These are phyloP conservation scores for Capsicum pubescens DNA, from an alignment of 257 asterid genomes.

Conservation along the genomic window DNA sequence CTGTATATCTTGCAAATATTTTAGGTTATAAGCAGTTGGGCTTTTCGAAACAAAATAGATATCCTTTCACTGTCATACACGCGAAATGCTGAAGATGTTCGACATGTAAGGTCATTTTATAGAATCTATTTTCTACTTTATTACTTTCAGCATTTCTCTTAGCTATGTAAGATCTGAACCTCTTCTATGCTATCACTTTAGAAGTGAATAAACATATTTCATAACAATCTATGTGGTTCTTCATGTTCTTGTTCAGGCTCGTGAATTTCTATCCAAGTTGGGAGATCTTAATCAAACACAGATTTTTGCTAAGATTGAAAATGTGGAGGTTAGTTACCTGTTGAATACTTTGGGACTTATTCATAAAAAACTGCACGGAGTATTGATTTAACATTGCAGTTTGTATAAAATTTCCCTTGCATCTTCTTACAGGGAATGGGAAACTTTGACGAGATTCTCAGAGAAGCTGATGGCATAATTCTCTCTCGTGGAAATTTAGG, in stretches of 20 bases:
- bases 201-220: constrained; percentile 15
- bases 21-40: constrained; percentile 93
- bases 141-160: constrained; percentile 7
- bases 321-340: constrained; percentile 69
- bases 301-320: constrained; percentile 84
- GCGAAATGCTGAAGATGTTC: constrained; percentile 91
- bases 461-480: constrained; percentile 94
- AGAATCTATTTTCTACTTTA: neutral
- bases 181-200: neutral
- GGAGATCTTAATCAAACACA: constrained; percentile 79
- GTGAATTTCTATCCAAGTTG: constrained; percentile 73
- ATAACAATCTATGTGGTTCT: constrained; percentile 19
- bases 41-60: constrained; percentile 83
- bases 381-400: neutral
- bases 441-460: constrained; percentile 91
- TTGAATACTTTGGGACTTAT: neutral
- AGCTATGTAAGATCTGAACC: neutral
- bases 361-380: neutral
- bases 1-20: constrained; percentile 19
- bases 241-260: constrained; percentile 61
- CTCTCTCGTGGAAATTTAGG: constrained; percentile 98
- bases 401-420: constrained; percentile 24
- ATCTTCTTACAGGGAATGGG: constrained; percentile 70
- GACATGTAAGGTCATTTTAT: constrained; percentile 54
- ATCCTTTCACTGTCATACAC: constrained; percentile 88